Conservation (phyloP, 169 alveolate species). For the Pseudocohnilembus persalinus region DNA sequence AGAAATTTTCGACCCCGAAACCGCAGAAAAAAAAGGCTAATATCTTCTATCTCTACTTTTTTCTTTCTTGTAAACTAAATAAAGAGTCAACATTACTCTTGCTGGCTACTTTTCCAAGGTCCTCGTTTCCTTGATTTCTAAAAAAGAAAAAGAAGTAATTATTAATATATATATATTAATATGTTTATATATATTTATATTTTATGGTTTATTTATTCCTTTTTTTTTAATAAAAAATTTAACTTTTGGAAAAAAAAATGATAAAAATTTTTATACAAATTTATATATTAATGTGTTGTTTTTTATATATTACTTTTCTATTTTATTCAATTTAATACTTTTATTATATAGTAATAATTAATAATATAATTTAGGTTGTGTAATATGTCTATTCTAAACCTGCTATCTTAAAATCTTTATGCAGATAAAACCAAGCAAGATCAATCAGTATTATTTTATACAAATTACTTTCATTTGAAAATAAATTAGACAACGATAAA, state of each 20-base stretch:
- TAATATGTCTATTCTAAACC: not conserved
- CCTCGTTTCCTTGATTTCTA: not conserved
- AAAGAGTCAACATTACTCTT: not conserved
- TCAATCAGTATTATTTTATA: not conserved
- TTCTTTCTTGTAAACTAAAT: not conserved
- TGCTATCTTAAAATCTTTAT: too few species aligned
- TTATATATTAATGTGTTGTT: too few species aligned
- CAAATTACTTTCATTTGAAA: not conserved
- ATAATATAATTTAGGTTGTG: not conserved
- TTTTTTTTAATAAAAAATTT: too few species aligned
- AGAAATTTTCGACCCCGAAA: not conserved
- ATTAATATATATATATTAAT: too few species aligned
- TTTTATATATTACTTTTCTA: too few species aligned
- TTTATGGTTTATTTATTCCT: too few species aligned
- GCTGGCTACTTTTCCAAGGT: not conserved
- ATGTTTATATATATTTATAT: too few species aligned
- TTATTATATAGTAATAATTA: too few species aligned
- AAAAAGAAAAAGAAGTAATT: not conserved
- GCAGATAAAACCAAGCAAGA: not conserved
- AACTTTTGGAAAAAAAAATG: too few species aligned
- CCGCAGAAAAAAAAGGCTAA: not conserved
- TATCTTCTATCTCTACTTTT: not conserved
- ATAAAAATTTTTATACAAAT: too few species aligned
- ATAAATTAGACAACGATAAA: not conserved
- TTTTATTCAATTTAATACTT: too few species aligned